Conservation (phyloP, 177 flowering plant genomes). For the Tripterygium wilfordii region DNA sequence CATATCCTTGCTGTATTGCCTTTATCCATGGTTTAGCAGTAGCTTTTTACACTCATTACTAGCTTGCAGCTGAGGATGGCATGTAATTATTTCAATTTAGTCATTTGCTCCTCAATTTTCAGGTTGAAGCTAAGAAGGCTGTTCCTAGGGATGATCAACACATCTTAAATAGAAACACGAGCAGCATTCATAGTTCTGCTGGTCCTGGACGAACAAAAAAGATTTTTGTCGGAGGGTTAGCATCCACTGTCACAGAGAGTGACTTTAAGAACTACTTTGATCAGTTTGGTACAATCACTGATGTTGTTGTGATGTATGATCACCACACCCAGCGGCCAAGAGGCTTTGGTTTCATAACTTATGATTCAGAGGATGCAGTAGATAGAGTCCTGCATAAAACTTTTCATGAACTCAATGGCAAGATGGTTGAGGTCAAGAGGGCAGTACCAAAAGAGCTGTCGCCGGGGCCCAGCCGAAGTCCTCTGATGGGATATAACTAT, state of each 20-base stretch:
- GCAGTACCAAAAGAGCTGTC: slow-evolving; percentile 79
- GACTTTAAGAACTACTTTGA: slow-evolving; percentile 78
- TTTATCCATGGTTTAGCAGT: neutral
- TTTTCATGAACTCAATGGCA: slow-evolving; percentile 78
- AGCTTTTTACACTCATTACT: slow-evolving; percentile 1
- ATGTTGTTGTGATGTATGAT: slow-evolving; percentile 88
- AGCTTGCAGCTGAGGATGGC: slow-evolving; percentile 3
- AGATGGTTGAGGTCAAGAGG: slow-evolving; percentile 83
- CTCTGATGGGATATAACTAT: slow-evolving; percentile 56
- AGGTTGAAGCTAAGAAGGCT: slow-evolving; percentile 92
- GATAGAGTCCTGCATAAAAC: slow-evolving; percentile 63
- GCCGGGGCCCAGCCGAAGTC: slow-evolving; percentile 68
- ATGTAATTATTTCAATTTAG: slow-evolving; percentile 3
- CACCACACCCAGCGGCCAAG: slow-evolving; percentile 86
- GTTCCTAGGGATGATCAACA: slow-evolving; percentile 85
- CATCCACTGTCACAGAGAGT: slow-evolving; percentile 70
- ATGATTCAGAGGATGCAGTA: slow-evolving; percentile 74
- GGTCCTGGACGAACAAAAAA: slow-evolving; percentile 67
- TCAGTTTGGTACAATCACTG: slow-evolving; percentile 72
- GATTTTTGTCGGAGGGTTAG: slow-evolving; percentile 85
- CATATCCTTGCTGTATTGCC: neutral
- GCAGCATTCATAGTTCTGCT: slow-evolving; percentile 56
- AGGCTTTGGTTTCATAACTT: slow-evolving; percentile 83
- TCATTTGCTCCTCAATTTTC: slow-evolving; percentile 13
- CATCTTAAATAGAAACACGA: slow-evolving; percentile 38